Evolutionary conservation across 805 yeast genomes (phyloP), one percentile per base, ranked within the genome.

Genomic region (Wickerhamomyces bovis): DNA sequence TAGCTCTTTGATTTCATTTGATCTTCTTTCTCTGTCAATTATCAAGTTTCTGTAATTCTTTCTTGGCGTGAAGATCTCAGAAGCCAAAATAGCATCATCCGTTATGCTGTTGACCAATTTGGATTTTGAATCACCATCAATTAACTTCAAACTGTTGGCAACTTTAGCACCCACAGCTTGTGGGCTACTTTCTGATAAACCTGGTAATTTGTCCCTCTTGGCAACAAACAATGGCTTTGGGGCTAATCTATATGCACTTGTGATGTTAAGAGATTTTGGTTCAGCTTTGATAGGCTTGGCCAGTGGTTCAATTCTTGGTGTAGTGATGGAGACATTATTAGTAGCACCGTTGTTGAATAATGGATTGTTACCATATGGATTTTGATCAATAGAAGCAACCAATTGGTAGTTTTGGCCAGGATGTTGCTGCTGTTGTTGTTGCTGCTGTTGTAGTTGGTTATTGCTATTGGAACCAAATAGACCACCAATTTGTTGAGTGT

Each of bases 291-390:
- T 55, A 6, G 83, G 80, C 22, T 73, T 75, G 5, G 72, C 73
- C 8, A 76, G 66, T 10, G 78, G 73, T 38, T 70, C 72, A 19
- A 60, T 52, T 12, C 67, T 58, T 12, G 70, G 65, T 39, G 58
- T 60, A 4, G 75, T 68, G 22, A 66, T 62, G 20, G 67, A 44
- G 7, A 72, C 67, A 15, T 69, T 60, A 25, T 58, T 55, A 10
- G 67, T 68, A n/a, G 66, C 58, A 28, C 64, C 62, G 25, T 63
- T 55, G 39, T 61, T 63, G 55, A 86, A 88, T 44, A 90, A 69
- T 6, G 89, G 85, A 55, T 83, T 82, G 42, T 78, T 75, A 1
- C 96, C 95, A 61, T 87, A 90, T 39, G 97, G 96, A 60, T 84
- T 78, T 49, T 73, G 71, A 47, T 68, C 71, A 44, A 67, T 60